A percentile compares a stretch with the other conserved stretches of the same genome.
These are phyloP conservation scores for Candida andamanensis DNA, from an alignment of 805 yeast species.

Conservation along the genomic window DNA sequence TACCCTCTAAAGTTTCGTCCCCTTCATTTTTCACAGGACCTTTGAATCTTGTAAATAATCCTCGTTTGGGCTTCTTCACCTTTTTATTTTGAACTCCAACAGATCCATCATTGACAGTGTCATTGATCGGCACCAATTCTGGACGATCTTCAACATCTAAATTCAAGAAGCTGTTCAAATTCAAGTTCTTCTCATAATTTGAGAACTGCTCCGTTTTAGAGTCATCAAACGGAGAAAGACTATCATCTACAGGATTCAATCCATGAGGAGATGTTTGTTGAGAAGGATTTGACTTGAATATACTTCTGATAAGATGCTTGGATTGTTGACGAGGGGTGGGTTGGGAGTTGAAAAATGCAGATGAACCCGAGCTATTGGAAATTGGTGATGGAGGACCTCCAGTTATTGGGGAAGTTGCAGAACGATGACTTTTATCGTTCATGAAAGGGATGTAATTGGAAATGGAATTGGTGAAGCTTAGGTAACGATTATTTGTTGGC, in stretches of 20 bases:
- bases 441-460: conserved; percentile 39
- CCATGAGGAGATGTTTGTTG: not conserved
- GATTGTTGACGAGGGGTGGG: conserved; percentile 17
- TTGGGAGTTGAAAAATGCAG: conserved; percentile 5
- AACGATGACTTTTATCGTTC: conserved; percentile 23
- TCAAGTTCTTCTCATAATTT: not conserved
- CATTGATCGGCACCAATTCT: too few relatives aligned
- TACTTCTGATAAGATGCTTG: conserved; percentile 29
- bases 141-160: not conserved
- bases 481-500: conserved; percentile 19
- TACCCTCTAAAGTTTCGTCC: conserved; percentile 4
- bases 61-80: conserved; percentile 27
- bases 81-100: conserved; percentile 24
- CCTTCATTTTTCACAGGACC: conserved; percentile 15
- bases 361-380: conserved; percentile 1
- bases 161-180: too few relatives aligned
- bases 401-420: conserved; percentile 11
- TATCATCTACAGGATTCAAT: not conserved
- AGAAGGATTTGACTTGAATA: conserved; percentile 19
- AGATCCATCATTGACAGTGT: conserved; percentile 1
- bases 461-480: conserved; percentile 32
- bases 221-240: too few relatives aligned
- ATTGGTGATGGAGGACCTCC: conserved; percentile 7
- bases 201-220: too few relatives aligned
- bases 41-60: conserved; percentile 38